phyloP scores from a whole-genome alignment of 129 eudicot genomes.

The Helichrysum umbraculigerum region DNA sequence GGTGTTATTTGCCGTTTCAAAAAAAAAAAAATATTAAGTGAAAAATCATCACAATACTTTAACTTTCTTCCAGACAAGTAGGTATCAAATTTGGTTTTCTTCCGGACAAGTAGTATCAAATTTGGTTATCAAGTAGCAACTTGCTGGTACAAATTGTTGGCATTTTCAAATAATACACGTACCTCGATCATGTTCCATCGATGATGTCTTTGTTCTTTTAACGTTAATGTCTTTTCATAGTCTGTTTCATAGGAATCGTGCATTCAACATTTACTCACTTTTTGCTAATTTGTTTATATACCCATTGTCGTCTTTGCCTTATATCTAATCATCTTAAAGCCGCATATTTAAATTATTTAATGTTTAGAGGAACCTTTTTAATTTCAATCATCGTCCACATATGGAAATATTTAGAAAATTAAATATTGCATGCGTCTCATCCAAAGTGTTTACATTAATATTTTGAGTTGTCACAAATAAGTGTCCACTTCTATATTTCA shows the following conservation, averaged over 20 bases:
- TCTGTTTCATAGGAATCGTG: conserved; percentile 29
- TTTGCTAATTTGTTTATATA: conserved; percentile 30
- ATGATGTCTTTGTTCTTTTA: conserved; percentile 24
- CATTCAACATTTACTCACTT: conserved; percentile 25
- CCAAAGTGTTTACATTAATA: too few relatives aligned
- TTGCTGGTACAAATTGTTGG: conserved; percentile 20
- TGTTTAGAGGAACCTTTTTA: not conserved
- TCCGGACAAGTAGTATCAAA: not conserved
- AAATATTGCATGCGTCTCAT: too few relatives aligned
- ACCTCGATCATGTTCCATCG: conserved; percentile 23
- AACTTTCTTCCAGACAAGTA: not conserved
- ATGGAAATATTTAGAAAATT: not conserved
- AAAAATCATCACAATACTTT: not conserved
- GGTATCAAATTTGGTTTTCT: not conserved
- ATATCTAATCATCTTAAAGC: too few relatives aligned
- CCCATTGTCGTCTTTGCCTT: conserved; percentile 26
- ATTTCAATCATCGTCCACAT: not conserved
- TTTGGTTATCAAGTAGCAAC: conserved; percentile 3
- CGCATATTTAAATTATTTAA: not conserved
- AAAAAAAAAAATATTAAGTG: not conserved
- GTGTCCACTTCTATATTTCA: too few relatives aligned
- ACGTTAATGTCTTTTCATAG: conserved; percentile 20
- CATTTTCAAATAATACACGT: conserved; percentile 32
- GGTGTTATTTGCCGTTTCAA: too few relatives aligned
- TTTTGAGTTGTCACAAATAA: too few relatives aligned